Conservation (phyloP, 2,329 filamentous ascomycete species). For the Harringtonia aguacate region DNA sequence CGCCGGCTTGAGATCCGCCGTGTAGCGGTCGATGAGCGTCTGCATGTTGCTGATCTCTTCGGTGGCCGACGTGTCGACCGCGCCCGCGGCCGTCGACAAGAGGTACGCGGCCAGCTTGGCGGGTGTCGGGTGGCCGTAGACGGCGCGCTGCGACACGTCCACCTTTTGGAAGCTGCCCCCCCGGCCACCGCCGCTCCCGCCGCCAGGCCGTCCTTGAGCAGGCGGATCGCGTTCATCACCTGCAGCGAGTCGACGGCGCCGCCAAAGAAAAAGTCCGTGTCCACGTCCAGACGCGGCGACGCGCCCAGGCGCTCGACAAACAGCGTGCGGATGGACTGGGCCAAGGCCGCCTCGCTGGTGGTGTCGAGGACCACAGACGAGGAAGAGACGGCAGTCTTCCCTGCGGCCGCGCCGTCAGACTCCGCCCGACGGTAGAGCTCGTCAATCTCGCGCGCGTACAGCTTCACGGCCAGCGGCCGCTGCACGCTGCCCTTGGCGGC, state of each 20-base stretch:
- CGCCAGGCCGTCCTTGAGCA: constrained; percentile 23
- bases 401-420: too few species aligned
- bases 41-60: constrained; percentile 23
- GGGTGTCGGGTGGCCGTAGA: constrained; percentile 27
- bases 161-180: constrained; percentile 18
- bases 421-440: constrained; percentile 22
- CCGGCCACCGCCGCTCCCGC: constrained; percentile 15
- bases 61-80: constrained; percentile 8
- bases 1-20: constrained; percentile 18
- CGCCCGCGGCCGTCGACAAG: not conserved
- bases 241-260: constrained; percentile 30
- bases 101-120: constrained; percentile 23
- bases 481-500: constrained; percentile 36
- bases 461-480: constrained; percentile 24
- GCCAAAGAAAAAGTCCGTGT: constrained; percentile 27
- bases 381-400: constrained; percentile 7
- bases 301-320: constrained; percentile 18
- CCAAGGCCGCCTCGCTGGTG: not conserved
- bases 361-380: constrained; percentile 17
- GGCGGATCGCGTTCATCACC: constrained; percentile 24
- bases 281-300: constrained; percentile 16
- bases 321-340: constrained; percentile 16
- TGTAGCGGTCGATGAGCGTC: constrained; percentile 21
- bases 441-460: constrained; percentile 24
- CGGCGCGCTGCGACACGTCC: constrained; percentile 23